Percentiles rank a stretch among this genome's conserved stretches.
Conservation (phyloP, 2,329 filamentous ascomycete species). For the Nothopassalora personata region DNA sequence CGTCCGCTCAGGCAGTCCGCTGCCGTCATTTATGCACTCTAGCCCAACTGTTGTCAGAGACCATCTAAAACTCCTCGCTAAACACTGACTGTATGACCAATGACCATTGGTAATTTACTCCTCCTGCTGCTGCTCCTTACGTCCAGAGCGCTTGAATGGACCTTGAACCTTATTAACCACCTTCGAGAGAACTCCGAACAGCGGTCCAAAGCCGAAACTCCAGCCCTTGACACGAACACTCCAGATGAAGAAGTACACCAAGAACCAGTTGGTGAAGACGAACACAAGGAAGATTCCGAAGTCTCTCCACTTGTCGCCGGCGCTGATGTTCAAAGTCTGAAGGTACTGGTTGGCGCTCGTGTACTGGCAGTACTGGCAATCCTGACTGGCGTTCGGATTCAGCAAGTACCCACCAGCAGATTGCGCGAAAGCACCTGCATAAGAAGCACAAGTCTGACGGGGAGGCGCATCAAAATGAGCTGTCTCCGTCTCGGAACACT, state of each 20-base stretch:
- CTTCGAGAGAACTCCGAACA: conserved; percentile 50
- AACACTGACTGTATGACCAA: neutral
- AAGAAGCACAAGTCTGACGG: conserved; percentile 58
- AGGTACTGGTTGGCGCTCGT: conserved; percentile 62
- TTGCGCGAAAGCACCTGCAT: conserved; percentile 58
- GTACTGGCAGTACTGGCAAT: conserved; percentile 69
- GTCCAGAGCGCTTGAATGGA: conserved; percentile 26
- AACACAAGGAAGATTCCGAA: conserved; percentile 71
- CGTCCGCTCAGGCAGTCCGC: neutral
- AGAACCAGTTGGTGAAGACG: conserved; percentile 62
- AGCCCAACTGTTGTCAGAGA: neutral
- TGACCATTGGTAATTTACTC: neutral
- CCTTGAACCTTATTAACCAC: conserved; percentile 34
- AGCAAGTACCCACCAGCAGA: conserved; percentile 57
- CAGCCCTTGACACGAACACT: conserved; percentile 64
- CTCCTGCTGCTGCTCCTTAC: conserved; percentile 12
- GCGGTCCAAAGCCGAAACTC: conserved; percentile 60
- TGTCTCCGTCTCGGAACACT: conserved; percentile 50
- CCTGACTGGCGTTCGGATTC: conserved; percentile 52
- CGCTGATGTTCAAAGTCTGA: conserved; percentile 50
- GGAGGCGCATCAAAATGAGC: conserved; percentile 62
- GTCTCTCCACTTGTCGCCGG: conserved; percentile 62
- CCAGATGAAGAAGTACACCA: conserved; percentile 66
- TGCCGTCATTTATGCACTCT: neutral
- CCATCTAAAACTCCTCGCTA: neutral